Base-by-base conservation (phyloP, 2,329 filamentous ascomycete species). In the Emmonsiellopsis sp. region DNA sequence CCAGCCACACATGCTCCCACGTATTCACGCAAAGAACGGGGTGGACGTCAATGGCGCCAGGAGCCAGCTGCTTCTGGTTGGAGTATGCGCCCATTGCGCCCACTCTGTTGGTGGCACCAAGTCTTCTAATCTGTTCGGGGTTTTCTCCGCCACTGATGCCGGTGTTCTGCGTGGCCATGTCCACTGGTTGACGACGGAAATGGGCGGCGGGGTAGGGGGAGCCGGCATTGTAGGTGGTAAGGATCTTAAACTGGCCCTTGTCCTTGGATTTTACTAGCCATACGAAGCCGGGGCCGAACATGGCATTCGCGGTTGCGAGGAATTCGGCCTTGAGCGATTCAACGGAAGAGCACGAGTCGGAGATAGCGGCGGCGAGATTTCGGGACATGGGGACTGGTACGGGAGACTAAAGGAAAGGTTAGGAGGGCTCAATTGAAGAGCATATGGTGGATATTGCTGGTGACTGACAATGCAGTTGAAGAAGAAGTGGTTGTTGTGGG, bases 231-330 rank as follows among this genome's bases (percentile, higher is more conserved):
- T 97, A 98, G 54, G 93, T 98, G 62, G 83, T 80, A 55, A 98
- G 79, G 65, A 98, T 80, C 64, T 84, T 83, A 63, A 76, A 70
- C 51, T 72, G 78, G 34, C 75, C 70, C 26, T 76, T 67, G 51
- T 73, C 72, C 16, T 69, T 65, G 59, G 67, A 67, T 71, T 82
- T 82, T 65, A 96, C 87, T 57, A 98, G 84, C 93, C 93, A 98
- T 67, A 97, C 87, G 73, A 94, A 97, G 59, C 93, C 93, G 0
- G 92, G 91, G 52, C 92, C 93, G 75, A 98, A 97, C 90, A 97
- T 96, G 74, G 84, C 81, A 61, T 82, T 79, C 55, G 92, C 92
- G 41, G 86, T 94, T 59, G 84, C 76, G 65, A 93, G 72, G 71
- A 98, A 84, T 68, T 93, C 87, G 62, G 79, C 78, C 67, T 84